Evolutionary conservation across 257 asterid genomes (phyloP).

Genomic region (Solanum sejunctum): DNA sequence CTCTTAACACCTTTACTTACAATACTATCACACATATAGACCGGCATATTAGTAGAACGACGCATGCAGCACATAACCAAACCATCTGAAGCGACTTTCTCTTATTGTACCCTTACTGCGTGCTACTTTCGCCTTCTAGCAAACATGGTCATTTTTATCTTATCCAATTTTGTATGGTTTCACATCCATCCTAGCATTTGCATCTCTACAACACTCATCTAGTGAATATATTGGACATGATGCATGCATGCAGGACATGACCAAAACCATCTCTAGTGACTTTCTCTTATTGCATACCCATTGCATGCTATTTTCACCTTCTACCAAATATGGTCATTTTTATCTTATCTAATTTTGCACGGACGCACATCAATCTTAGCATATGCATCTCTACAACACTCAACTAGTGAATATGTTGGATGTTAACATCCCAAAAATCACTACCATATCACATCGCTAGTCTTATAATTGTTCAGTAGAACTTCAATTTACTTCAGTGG

Average conservation of each 20-base stretch:
- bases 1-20: neutral
- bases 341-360: neutral
- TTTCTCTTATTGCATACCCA: neutral
- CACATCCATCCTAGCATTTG: neutral
- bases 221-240: neutral
- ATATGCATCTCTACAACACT: neutral
- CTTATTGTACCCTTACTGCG: too few species aligned
- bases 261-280: neutral
- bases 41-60: neutral
- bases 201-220: neutral
- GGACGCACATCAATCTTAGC: neutral
- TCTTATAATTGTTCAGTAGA: neutral
- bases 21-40: neutral
- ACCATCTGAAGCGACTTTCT: too few species aligned
- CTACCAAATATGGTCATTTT: neutral
- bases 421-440: neutral
- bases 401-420: neutral
- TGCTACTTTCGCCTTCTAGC: too few species aligned
- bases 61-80: neutral
- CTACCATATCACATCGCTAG: neutral
- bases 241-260: neutral
- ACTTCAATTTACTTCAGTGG: neutral
- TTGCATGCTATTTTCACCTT: neutral
- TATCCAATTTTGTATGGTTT: neutral
- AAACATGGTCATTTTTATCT: too few species aligned